Base-by-base conservation (phyloP, 768 basidiomycete genomes). In the Chiua virens region DNA sequence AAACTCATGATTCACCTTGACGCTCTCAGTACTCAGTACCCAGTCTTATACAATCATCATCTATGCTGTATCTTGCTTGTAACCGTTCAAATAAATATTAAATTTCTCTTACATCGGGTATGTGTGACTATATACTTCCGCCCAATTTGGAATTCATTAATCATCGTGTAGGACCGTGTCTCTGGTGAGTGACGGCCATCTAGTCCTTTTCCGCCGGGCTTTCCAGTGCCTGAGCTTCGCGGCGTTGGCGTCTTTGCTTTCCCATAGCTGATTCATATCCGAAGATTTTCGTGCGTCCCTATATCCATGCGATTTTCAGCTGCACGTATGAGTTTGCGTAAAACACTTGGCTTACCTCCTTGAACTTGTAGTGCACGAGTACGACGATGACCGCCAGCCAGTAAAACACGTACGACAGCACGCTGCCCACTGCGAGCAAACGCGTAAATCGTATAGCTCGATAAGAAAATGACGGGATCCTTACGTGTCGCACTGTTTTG, bases 351-450 rank as follows among this genome's bases (percentile, higher is more conserved):
- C 20, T 27, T 54, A 77, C 82, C 74, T 83, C 81, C 46, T 60
- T 75, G 61, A 69, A 89, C 70, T 91, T 91, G 75, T 89, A 71
- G 57, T 71, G 79, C 45, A 88, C 62, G 45, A 98, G 77, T 3
- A 74, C 73, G 30, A 63, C 79, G 41, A 95, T 83, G 57, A 88
- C 89, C 13, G 85, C 81, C 54, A 97, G 56, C 95, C 95, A 98
- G 75, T 95, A 98, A 70, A 92, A 88, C 42, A 91, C 82, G 67
- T 98, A 98, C 0, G 85, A 74, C n/a, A 96, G 74, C 20, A 98
- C 78, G 2, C 86, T 80, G 13, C 95, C 92, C 52, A 86, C 80
- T 82, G 54, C 32, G 8, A 53, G 30, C 8, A 27, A 8, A 20
- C 38, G 32, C 10, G 43, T 57, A 18, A 46, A 13, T 32, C 14